Evolutionary conservation across 306 rosid species (phyloP), one percentile per base, ranked within the genome.

Genomic region (Oemleria cerasiformis): DNA sequence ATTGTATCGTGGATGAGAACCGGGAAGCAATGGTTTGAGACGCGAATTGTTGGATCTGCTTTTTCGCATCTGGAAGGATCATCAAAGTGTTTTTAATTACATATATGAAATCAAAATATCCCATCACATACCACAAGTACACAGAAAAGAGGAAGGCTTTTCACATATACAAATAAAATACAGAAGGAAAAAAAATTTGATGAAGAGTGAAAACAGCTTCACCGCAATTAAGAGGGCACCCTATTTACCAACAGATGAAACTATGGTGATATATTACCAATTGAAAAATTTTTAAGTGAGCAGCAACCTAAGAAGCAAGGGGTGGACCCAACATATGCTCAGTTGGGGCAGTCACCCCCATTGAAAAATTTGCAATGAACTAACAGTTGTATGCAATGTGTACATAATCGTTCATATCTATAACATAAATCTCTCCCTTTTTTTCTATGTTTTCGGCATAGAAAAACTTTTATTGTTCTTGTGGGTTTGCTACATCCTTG

Each of bases 41-140:
- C 39, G 98, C 98, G 71, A 83, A 92, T 75, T 90, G 98, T 79
- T 90, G 96, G 80, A 92, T 74, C 89, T 92, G 96, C 88, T 90
- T 88, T 86, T 88, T 92, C 56, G 98, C 97, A 82, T 84, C 96
- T 93, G 96, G 80, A 81, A 90, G 16, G 48, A 69, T 65, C 17
- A 78, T 16, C 75, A 84, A 43, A 9, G 68, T 44, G 75, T 51
- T 57, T 58, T 72, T 66, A 48, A 43, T 43, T 9, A 17, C 10
- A n/a, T 43, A 43, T 17, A 38, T 11, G 23, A 9, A 61, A 7
- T 30, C 43, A 34, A 59, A 56, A 34, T 34, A 23, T 56, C 36
- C 40, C 39, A 25, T 58, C n/a, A 4, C 1, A 58, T 25, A 14
- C 41, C 12, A 25, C 9, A 6, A n/a, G 63, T 17, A 57, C 17